A percentile compares a stretch with the other conserved stretches of the same genome.
phyloP scores from a whole-genome alignment of 2,329 filamentous ascomycete species.

The Colletotrichum graminicola region DNA sequence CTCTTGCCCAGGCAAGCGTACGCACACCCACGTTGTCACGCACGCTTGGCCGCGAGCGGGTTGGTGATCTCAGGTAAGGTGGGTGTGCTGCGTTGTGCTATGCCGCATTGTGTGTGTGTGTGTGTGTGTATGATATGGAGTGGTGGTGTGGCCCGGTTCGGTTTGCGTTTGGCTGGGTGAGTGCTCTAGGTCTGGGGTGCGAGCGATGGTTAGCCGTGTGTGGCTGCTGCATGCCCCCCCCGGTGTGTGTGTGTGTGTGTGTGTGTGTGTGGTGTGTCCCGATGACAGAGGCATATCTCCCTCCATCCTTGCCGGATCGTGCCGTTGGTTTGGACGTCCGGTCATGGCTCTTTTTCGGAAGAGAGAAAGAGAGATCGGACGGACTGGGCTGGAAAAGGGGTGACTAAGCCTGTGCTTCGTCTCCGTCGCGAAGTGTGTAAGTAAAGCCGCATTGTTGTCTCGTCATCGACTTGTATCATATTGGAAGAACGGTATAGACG shows the following conservation, averaged over 20 bases:
- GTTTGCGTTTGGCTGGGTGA: conserved; percentile 11
- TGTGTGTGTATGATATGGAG: background rate
- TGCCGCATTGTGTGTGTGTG: too few relatives aligned
- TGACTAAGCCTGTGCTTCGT: conserved; percentile 26
- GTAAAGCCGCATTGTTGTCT: background rate
- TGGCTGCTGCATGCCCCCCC: conserved; percentile 1
- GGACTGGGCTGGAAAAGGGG: background rate
- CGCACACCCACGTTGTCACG: background rate
- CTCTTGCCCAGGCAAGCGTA: background rate
- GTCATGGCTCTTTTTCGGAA: background rate
- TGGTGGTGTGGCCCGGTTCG: background rate
- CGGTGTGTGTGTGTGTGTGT: too few relatives aligned
- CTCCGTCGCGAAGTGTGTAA: background rate
- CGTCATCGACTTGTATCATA: background rate
- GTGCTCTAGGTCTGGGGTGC: background rate
- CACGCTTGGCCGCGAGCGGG: background rate
- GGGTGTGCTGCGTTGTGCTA: background rate
- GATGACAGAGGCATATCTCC: conserved; percentile 10
- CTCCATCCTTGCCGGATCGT: conserved; percentile 14
- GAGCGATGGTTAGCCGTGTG: background rate
- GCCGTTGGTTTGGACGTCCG: conserved; percentile 21
- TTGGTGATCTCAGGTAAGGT: background rate
- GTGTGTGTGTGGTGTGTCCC: background rate
- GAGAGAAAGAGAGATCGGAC: background rate
- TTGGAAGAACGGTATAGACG: background rate